Base-by-base conservation (phyloP, 2,329 filamentous ascomycete species). In the Colletotrichum gloeosporioides region DNA sequence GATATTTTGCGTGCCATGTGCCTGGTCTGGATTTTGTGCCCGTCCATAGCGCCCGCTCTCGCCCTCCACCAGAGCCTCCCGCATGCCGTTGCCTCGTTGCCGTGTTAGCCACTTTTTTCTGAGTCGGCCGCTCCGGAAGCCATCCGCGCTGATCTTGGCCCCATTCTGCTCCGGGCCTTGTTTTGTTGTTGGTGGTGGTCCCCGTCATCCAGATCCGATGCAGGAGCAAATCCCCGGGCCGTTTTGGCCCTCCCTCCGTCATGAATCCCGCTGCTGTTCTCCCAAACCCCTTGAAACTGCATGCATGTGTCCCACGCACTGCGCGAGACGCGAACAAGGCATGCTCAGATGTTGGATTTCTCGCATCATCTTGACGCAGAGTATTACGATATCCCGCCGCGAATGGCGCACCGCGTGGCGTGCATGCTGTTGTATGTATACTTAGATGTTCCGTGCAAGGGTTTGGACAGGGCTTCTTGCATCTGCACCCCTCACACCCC, bases 241-340 rank as follows among this genome's bases (percentile, higher is more conserved):
- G 55, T 59, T 64, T 68, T 73, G 36, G 63, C 63, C 69, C 39
- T 36, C 63, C 69, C 31, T 36, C 31, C 44, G 29, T 64, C 34
- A 62, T 13, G 44, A 67, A 67, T 44, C 39, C 55, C 39, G 57
- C 55, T 63, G 15, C 39, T 44, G 39, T 55, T 32, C 69, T 31
- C 44, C 22, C 49, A 69, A 67, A 16, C 74, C 65, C 57, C 59
- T 65, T 74, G 71, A 69, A 69, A 69, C 59, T 74, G 71, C 49
- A 61, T 59, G 36, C 22, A 27, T 64, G 62, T 44, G 34, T 61
- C 44, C 53, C 64, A 22, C 36, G 65, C 61, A 74, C 53, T 61
- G 59, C 49, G 65, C 70, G 34, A 53, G 65, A 63, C 49, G 65
- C 49, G 36, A 49, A 63, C 49, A 18, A 32, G 32, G 36, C 16